phyloP scores from a whole-genome alignment of 2,329 filamentous ascomycete genomes.

The Cladosporium sphaerospermum region DNA sequence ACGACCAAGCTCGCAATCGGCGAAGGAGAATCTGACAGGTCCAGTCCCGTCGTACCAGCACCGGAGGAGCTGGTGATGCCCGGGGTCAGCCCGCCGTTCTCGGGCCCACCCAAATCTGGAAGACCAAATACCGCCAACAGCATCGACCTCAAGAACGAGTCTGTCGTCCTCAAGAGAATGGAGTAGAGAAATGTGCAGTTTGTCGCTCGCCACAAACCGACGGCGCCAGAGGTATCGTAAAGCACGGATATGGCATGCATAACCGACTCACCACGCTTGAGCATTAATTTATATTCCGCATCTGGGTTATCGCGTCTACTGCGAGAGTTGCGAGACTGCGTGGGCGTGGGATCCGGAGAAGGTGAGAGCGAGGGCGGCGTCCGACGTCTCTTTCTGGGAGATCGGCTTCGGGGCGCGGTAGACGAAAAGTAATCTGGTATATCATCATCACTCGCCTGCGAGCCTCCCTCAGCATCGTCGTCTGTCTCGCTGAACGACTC shows the following conservation, averaged over 20 bases:
- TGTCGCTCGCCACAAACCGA: conserved; percentile 90
- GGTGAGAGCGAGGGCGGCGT: conserved; percentile 23
- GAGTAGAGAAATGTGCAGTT: conserved; percentile 91
- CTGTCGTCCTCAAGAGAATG: conserved; percentile 75
- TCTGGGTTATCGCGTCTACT: conserved; percentile 16
- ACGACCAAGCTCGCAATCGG: conserved; percentile 77
- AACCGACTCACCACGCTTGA: conserved; percentile 73
- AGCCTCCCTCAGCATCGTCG: conserved; percentile 16
- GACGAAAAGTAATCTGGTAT: conserved; percentile 76
- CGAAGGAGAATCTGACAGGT: conserved; percentile 74
- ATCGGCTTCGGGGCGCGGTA: conserved; percentile 49
- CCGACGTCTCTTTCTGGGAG: conserved; percentile 34
- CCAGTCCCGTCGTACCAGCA: conserved; percentile 52
- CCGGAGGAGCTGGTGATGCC: conserved; percentile 43
- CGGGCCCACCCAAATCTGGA: conserved; percentile 74
- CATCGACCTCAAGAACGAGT: conserved; percentile 86
- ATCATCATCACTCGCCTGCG: conserved; percentile 43
- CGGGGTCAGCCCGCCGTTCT: conserved; percentile 57
- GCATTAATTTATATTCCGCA: conserved; percentile 53
- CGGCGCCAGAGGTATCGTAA: conserved; percentile 82
- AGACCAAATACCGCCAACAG: conserved; percentile 87
- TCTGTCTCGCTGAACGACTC: conserved; percentile 15
- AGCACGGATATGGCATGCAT: conserved; percentile 80
- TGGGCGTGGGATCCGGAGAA: conserved; percentile 25
- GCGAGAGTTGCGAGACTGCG: conserved; percentile 20